A percentile compares a stretch with the other conserved stretches of the same genome.
These are phyloP conservation scores for Candida schatavii DNA, from an alignment of 805 yeast genomes.

Conservation along the genomic window DNA sequence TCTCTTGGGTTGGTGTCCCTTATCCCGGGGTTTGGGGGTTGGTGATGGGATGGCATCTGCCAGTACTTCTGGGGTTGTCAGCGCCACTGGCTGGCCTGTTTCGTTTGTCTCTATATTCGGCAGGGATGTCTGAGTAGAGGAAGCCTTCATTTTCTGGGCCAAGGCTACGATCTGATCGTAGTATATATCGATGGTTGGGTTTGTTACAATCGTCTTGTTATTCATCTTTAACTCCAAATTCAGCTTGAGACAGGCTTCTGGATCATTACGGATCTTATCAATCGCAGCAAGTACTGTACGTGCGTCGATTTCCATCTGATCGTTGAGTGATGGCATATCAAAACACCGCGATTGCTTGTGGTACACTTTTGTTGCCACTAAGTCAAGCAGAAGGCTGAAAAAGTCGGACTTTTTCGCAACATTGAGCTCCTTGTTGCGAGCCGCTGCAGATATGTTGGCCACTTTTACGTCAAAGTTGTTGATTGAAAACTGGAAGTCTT, in stretches of 20 bases:
- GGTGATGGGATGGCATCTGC: too few species aligned
- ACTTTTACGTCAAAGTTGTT: slow-evolving; percentile 14
- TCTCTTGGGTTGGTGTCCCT: neutral
- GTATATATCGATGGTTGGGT: slow-evolving; percentile 34
- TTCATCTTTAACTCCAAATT: slow-evolving; percentile 6
- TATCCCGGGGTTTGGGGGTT: too few species aligned
- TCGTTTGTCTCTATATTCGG: too few species aligned
- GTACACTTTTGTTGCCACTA: slow-evolving; percentile 26
- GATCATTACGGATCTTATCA: neutral
- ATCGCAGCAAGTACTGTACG: slow-evolving; percentile 2
- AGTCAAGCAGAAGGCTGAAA: slow-evolving; percentile 18
- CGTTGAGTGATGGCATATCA: slow-evolving; percentile 29
- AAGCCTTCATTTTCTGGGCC: slow-evolving; percentile 1
- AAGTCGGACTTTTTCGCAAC: slow-evolving; percentile 4
- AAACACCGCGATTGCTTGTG: slow-evolving; percentile 29
- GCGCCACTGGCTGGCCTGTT: too few species aligned
- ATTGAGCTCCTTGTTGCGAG: slow-evolving; percentile 11
- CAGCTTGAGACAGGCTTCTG: neutral
- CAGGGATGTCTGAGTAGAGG: neutral
- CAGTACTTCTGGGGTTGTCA: too few species aligned
- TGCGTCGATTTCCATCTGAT: slow-evolving; percentile 11
- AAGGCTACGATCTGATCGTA: slow-evolving; percentile 33
- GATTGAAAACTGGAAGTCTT: slow-evolving; percentile 22
- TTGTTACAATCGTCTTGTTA: slow-evolving; percentile 23
- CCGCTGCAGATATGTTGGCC: slow-evolving; percentile 19